Evolutionary conservation across 148 eudicot species (phyloP).

Genomic region (Simmondsia chinensis): DNA sequence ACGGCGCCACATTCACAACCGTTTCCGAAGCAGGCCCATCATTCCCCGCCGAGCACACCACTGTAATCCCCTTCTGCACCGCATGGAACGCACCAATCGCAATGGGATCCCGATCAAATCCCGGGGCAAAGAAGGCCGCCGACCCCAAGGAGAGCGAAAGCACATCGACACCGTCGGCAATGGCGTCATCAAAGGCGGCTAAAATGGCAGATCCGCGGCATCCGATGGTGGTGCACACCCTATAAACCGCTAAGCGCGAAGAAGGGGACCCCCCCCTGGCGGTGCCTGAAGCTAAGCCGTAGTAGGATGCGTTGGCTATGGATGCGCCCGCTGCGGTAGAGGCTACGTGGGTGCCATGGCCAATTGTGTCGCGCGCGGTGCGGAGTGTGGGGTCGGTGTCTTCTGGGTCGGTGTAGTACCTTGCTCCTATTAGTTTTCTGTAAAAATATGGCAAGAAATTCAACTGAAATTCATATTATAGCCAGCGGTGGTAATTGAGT

Average conservation of each 20-base stretch:
- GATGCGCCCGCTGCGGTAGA: conserved; percentile 57
- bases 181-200: conserved; percentile 72
- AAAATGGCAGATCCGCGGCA: conserved; percentile 54
- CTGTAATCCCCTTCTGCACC: conserved; percentile 53
- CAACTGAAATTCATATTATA: too few species aligned
- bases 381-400: neutral
- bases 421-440: conserved; percentile 72
- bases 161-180: conserved; percentile 60
- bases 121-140: conserved; percentile 7
- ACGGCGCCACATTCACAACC: conserved; percentile 60
- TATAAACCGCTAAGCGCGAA: conserved; percentile 54
- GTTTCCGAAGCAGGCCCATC: conserved; percentile 35
- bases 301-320: conserved; percentile 48
- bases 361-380: conserved; percentile 27
- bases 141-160: conserved; percentile 58
- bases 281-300: conserved; percentile 49
- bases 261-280: conserved; percentile 63
- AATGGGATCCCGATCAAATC: conserved; percentile 30
- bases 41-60: conserved; percentile 65
- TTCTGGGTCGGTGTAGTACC: conserved; percentile 32
- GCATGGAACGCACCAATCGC: conserved; percentile 76
- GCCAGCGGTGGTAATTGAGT: too few species aligned
- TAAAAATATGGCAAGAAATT: too few species aligned
- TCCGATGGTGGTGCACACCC: conserved; percentile 32
- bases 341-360: conserved; percentile 72